Base-by-base conservation (phyloP, 805 yeast genomes). In the Clavispora santaluciae region DNA sequence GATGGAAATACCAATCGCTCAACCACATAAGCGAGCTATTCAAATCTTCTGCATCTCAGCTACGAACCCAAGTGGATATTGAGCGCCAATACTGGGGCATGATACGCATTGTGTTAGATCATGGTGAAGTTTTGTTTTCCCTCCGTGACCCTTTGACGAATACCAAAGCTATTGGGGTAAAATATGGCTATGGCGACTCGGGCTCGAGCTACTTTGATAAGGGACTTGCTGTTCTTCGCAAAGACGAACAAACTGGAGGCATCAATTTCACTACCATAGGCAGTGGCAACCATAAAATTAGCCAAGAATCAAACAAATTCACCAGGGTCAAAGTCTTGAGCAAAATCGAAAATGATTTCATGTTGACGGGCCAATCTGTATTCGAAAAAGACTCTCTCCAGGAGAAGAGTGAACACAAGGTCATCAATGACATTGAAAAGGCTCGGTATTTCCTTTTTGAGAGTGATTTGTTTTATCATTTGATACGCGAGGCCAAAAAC, bases 151-250 rank as follows among this genome's bases (percentile, higher is more conserved):
- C 79, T 6, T 21, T 47, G 6, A 57, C 52, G 16, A 70, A 72
- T 24, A 59, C 72, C 0, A 70, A 78, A 15, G 75, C 78, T 8
- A 72, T 90, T 33, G 95, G 91, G 4, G 83, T 91, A 26, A 87
- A 86, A 53, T 93, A 85, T 56, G 98, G 98, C 0, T 91, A 78
- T 64, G 90, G 84, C 13, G 97, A 90, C 60, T 80, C 95, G 0
- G 99, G 98, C 0, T 86, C 95, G 1, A 76, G 70, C 16, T 87
- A 78, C 53, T 68, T 65, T 43, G 90, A 86, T 51, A 73, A 76
- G 48, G 97, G 97, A 2, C 63, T 83, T 33, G 97, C 95, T 0
- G 60, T 84, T 0, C 63, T 89, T 46, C 74, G 78, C 36, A 78
- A 81, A 41, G 63, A 74, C 55, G 43, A 54, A 15, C 36, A 35